Conservation (phyloP, 1,139 yeast species). For the Taphrina flavorubra region DNA sequence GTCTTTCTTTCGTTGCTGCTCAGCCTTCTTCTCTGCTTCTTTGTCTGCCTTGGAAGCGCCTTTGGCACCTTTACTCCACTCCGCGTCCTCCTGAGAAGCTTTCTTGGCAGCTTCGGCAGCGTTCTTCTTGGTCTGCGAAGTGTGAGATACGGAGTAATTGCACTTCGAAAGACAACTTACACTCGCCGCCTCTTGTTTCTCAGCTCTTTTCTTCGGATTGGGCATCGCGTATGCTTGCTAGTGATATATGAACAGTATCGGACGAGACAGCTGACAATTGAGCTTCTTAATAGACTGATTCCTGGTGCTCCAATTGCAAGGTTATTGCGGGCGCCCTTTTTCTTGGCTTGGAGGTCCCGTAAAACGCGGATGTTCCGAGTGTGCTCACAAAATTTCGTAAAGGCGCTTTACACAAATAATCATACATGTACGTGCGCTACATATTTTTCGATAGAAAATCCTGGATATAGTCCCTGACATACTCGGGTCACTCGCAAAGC, state of each 20-base stretch:
- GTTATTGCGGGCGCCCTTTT: no score
- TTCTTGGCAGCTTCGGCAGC: slow-evolving; percentile 66
- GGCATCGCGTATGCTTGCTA: slow-evolving; percentile 20
- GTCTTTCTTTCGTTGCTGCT: slow-evolving; percentile 54
- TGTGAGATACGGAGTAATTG: background rate
- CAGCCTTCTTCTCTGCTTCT: slow-evolving; percentile 53
- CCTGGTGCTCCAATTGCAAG: no score
- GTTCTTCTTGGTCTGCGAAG: slow-evolving; percentile 59
- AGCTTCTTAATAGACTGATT: no score
- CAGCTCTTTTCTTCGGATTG: slow-evolving; percentile 42
- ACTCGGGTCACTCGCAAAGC: background rate
- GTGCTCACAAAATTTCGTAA: slow-evolving; percentile 3
- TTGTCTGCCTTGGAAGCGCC: slow-evolving; percentile 59
- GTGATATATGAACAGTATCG: no score
- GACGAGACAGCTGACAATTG: no score
- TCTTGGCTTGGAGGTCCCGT: no score
- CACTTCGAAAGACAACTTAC: background rate
- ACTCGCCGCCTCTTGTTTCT: slow-evolving; percentile 42
- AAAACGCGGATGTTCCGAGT: background rate
- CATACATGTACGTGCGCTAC: no score
- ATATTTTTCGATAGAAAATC: no score
- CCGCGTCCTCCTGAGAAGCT: slow-evolving; percentile 67
- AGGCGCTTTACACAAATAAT: background rate
- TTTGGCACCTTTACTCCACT: slow-evolving; percentile 78
- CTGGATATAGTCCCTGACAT: no score